Base-by-base conservation (phyloP, 371 early-diverging fungal genomes). In the Mortierella sp. region DNA sequence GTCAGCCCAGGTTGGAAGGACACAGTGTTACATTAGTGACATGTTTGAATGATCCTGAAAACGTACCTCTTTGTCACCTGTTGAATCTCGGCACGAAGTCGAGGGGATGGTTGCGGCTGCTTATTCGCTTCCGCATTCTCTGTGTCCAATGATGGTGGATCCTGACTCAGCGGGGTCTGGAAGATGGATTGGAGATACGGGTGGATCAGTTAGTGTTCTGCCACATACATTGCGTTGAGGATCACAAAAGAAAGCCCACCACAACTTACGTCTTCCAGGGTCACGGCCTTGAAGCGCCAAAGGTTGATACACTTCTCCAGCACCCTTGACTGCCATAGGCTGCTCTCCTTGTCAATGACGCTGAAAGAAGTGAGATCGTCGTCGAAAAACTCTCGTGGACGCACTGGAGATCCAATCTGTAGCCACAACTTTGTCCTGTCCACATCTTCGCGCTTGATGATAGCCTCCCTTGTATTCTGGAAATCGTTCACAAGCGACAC, bases 401-500 rank as follows among this genome's bases (percentile, higher is more conserved):
- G n/a, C n/a, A n/a, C n/a, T n/a, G n/a, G n/a, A n/a, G n/a, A n/a
- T n/a, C n/a, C 31, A 39, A 17, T 7, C 40, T 59, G 62, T 43
- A 84, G 57, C 54, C 69, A 67, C 54, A 85, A 84, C 51, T 82
- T 76, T n/a, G 84, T 86, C 28, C 73, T 48, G 16, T 88, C 82
- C 1, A 90, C 85, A 12, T 81, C 80, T 49, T 89, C 84, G 4
- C 64, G 56, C 47, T 66, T 71, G 21, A 50, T 52, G 16, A 87
- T 73, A 22, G 50, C 46, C 8, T 81, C 83, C 28, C 74, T 76
- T 2, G 85, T 82, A 17, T 69, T 72, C 49, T 80, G 80, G 66
- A 82, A 92, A 40, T 88, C 88, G 46, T 88, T 82, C 22, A 96
- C 83, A 28, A 92, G 69, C 0, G 88, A 89, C 3, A 91, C 88